Evolutionary conservation across 1,284 basidiomycete genomes (phyloP), one percentile per base, ranked within the genome.

Genomic region (Golubevia pallescens): DNA sequence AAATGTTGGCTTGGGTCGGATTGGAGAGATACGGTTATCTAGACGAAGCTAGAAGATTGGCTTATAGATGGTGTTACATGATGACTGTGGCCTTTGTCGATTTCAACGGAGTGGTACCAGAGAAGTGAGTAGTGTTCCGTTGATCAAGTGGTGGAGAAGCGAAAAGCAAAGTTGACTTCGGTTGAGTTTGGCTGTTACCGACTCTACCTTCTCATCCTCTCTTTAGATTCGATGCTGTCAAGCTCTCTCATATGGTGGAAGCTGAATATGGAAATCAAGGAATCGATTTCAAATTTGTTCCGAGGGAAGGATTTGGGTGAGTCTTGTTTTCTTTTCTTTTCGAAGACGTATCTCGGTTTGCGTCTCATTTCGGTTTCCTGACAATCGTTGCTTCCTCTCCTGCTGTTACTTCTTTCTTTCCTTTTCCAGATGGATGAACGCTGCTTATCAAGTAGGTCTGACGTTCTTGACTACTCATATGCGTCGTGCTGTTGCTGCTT

Each of bases 191-290:
- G 2, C 14, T 28, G 55, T 13, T n/a, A 55, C 19, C 42, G 13
- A 65, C 56, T 16, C 53, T 60, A 80, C 2, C 77, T 56, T 20
- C 54, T 53, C 55, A 38, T 21, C 55, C 21, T 67, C 54, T 42
- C 6, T 52, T 66, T 1, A 73, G 93, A 91, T 98, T 97, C 84
- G 95, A 99, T 80, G 96, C 95, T 0, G 96, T 98, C 75, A 93
- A 92, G 84, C 89, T 96, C 20, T 95, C 93, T 2, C 95, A 97
- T 87, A 89, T 97, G 67, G 95, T 99, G 3, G 95, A 96, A 81
- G 96, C 96, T 56, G 96, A 99, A 87, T 98, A 98, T 86, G 97
- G 96, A 13, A 99, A 98, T 87, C 96, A 99, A 86, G 96, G 96
- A 62, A 89, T 95, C 76, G 95, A 97, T 87, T 98, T 98, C 88